These are phyloP conservation scores for Amanita inopinata DNA, from an alignment of 768 basidiomycete species.

Conservation along the genomic window DNA sequence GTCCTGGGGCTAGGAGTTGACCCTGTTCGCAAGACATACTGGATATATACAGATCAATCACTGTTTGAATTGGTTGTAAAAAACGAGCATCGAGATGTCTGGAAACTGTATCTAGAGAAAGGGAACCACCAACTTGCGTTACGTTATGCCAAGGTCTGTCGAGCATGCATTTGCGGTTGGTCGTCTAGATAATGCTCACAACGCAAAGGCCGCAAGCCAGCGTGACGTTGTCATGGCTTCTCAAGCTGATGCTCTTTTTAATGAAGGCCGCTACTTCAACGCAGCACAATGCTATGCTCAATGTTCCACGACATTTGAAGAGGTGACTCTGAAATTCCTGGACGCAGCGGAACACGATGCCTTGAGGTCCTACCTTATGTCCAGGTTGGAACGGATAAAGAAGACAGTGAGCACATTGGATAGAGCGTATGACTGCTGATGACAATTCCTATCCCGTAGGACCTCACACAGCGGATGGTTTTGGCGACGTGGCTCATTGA, in stretches of 20 bases:
- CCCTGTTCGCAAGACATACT: conserved; percentile 82
- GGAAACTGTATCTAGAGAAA: conserved; percentile 82
- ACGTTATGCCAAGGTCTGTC: conserved; percentile 67
- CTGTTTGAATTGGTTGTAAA: conserved; percentile 79
- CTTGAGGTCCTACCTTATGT: conserved; percentile 80
- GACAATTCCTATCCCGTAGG: conserved; percentile 36
- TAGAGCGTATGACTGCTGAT: neutral
- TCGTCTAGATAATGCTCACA: conserved; percentile 1
- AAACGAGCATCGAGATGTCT: conserved; percentile 91
- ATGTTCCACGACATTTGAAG: conserved; percentile 82
- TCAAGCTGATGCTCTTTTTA: conserved; percentile 76
- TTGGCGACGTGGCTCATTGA: conserved; percentile 97
- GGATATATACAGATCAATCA: conserved; percentile 86
- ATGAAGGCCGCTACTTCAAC: conserved; percentile 74
- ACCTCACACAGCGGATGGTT: conserved; percentile 92
- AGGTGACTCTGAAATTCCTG: conserved; percentile 82
- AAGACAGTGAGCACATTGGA: conserved; percentile 50
- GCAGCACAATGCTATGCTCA: conserved; percentile 91
- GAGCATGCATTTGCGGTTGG: neutral
- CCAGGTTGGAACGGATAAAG: conserved; percentile 74
- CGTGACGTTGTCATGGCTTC: conserved; percentile 75
- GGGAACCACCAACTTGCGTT: conserved; percentile 72
- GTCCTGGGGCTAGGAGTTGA: conserved; percentile 75
- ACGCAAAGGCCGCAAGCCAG: conserved; percentile 71
- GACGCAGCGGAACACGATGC: conserved; percentile 88